A percentile compares a stretch with the other conserved stretches of the same genome.
Evolutionary conservation across 345 rosid species (phyloP).

Genomic region (Trapa incisa): DNA sequence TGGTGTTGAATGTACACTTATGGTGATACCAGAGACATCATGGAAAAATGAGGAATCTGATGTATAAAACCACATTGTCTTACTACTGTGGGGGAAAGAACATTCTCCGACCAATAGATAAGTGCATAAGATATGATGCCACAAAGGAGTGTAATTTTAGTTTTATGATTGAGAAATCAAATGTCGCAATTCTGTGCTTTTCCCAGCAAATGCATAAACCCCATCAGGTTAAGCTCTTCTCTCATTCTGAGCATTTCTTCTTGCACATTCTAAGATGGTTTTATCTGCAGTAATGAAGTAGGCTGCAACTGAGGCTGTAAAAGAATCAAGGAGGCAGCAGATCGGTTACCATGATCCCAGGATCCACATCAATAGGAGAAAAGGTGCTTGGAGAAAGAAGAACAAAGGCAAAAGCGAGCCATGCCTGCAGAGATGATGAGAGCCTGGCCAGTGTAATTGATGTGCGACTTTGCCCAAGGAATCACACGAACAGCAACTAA

Average conservation of each 20-base stretch:
- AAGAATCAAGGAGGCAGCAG: slow-evolving; percentile 2
- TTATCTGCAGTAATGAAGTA: slow-evolving; percentile 55
- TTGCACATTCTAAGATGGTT: slow-evolving; percentile 45
- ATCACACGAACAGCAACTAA: slow-evolving; percentile 31
- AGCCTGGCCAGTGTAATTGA: slow-evolving; percentile 59
- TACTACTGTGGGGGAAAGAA: too few relatives aligned
- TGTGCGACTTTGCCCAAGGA: slow-evolving; percentile 71
- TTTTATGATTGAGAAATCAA: too few relatives aligned
- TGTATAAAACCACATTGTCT: too few relatives aligned
- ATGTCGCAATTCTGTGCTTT: too few relatives aligned
- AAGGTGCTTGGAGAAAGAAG: not conserved
- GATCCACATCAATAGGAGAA: not conserved
- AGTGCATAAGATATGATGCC: too few relatives aligned
- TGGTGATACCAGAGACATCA: too few relatives aligned
- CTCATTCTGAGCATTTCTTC: slow-evolving; percentile 32
- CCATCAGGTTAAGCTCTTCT: slow-evolving; percentile 3
- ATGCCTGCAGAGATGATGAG: slow-evolving; percentile 46
- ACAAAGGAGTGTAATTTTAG: too few relatives aligned
- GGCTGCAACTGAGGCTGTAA: slow-evolving; percentile 36
- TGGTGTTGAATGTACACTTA: too few relatives aligned
- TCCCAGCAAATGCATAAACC: too few relatives aligned
- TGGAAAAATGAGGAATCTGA: too few relatives aligned
- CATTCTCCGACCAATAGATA: too few relatives aligned
- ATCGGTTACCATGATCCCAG: not conserved
- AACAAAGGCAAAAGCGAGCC: not conserved